Base-by-base conservation (phyloP, 139 green algal species). In the Spirogloea muscicola region DNA sequence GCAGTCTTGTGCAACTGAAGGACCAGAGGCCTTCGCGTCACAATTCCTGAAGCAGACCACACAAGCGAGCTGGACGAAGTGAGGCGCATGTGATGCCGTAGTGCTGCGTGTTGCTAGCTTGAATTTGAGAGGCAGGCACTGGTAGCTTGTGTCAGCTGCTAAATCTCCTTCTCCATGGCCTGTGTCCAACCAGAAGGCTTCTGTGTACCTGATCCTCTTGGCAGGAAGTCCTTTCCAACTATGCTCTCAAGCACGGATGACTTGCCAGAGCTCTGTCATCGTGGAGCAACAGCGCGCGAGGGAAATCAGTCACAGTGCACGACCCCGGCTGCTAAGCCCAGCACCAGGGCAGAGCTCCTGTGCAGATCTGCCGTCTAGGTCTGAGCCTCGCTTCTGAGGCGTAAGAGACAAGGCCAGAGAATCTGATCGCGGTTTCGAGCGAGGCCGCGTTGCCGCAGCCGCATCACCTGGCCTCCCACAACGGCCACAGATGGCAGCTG, bases 191-290 rank as follows among this genome's bases (percentile, higher is more conserved):
- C 49, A 34, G 49, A 27, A 60, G 27, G 27, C 31, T 29, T 44
- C 25, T 48, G 9, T 40, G 6, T 68, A 77, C 69, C 69, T 59
- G 69, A 77, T 38, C 71, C 71, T 58, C 93, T 88, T 0, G 93
- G 93, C 68, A 98, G 77, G 71, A 97, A 97, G 57, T 83, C 76
- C 31, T 65, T 68, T 13, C 93, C 93, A 21, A 98, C 93, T 5
- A 98, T 91, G 36, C 90, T 91, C 81, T 98, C 93, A 40, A 98
- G 84, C 80, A 98, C 93, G 0, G 87, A 94, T 44, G 85, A 92
- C 82, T 98, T 98, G 48, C 93, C 93, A 13, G 89, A 95, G 58
- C 86, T 93, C 89, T 97, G 89, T 71, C 52, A 13, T 27, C 44
- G 13, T 52, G 44, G 13, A 52, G 16, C 13, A 52, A 27, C n/a